Base-by-base conservation (phyloP, 306 rosid genomes). In the Castanopsis chinensis region DNA sequence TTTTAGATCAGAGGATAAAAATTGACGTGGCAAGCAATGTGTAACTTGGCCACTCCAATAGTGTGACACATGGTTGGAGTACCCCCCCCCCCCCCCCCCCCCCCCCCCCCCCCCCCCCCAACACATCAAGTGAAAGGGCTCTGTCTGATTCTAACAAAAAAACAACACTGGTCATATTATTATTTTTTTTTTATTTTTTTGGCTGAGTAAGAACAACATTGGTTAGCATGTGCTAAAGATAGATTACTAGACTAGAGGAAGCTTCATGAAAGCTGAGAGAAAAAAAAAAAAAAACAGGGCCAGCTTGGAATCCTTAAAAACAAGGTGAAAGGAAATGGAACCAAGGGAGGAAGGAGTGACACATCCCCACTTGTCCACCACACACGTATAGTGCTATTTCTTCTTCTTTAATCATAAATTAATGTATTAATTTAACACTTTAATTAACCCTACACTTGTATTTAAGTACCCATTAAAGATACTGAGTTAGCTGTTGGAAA, bases 211-310 rank as follows among this genome's bases (percentile, higher is more conserved):
- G 3, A 76, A 49, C 73, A 64, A 9, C 15, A 58, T 51, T 86
- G 93, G 90, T 49, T 75, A 70, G 58, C 95, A 90, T 82, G 97
- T 90, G 93, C 91, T 45, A 72, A 78, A 84, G 88, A 59, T 61
- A 82, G 87, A 78, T 41, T 41, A 41, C 45, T 41, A 49, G 14
- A 13, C 15, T 49, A 49, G 53, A 49, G 78, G 85, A 58, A 72
- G 86, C 72, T 85, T 73, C 55, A 71, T 41, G 12, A 41, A 8
- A 41, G 45, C 12, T 25, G 27, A 25, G 27, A 55, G 71, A 83
- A 74, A 21, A 86, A 80, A 83, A 74, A 21, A 86, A 80, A 84
- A 72, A 85, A 79, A 80, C 81, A 3, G 14, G 28, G 86, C 88
- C 91, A 83, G 86, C 83, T 87, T 80, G 91, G 90, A 88, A 87